A percentile compares a stretch with the other conserved stretches of the same genome.
Conservation (phyloP, 768 basidiomycete genomes). For the Psilocybe subaeruginosa region DNA sequence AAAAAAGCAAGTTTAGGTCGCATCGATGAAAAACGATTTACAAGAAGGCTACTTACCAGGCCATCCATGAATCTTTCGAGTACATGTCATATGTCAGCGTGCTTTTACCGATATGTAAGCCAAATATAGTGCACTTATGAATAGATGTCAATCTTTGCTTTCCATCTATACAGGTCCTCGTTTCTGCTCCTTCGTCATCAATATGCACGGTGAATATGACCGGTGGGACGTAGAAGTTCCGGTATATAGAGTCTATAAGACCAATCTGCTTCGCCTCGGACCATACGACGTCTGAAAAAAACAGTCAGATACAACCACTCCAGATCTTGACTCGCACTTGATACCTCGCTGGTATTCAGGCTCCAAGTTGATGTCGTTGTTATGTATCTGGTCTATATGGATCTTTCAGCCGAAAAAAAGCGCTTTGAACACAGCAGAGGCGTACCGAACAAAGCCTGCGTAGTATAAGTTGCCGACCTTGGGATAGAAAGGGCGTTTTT, state of each 20-base stretch:
- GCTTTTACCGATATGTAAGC: neutral
- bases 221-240: constrained; percentile 45
- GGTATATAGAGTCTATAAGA: constrained; percentile 77
- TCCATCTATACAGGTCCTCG: constrained; percentile 74
- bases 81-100: neutral
- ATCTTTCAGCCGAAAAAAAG: constrained; percentile 4
- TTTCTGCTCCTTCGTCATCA: constrained; percentile 65
- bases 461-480: constrained; percentile 64
- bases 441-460: constrained; percentile 62
- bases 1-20: constrained; percentile 1
- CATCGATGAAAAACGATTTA: neutral
- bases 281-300: constrained; percentile 72
- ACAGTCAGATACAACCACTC: neutral
- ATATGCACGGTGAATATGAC: constrained; percentile 46
- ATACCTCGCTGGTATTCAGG: constrained; percentile 81
- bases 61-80: constrained; percentile 63
- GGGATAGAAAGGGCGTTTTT: constrained; percentile 55
- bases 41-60: constrained; percentile 41
- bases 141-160: constrained; percentile 84
- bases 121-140: constrained; percentile 47
- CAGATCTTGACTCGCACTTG: constrained; percentile 5
- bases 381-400: constrained; percentile 62
- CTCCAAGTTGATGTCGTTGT: constrained; percentile 68
- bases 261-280: constrained; percentile 73
- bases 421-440: constrained; percentile 22